phyloP scores from a whole-genome alignment of 2,329 filamentous ascomycete genomes.

The Chaetomiaceae sp. region DNA sequence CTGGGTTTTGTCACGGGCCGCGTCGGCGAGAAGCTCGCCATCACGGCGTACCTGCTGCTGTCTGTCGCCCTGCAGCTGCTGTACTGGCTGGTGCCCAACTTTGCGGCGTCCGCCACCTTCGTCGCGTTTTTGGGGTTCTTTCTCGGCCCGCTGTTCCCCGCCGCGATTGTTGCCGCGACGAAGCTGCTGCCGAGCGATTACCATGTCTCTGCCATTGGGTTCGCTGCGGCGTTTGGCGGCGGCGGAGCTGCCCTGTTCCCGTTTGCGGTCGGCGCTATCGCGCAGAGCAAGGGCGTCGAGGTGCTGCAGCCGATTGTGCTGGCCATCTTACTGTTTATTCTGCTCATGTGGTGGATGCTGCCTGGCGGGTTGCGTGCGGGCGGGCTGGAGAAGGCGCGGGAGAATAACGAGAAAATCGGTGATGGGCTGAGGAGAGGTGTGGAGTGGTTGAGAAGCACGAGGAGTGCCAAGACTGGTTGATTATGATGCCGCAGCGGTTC shows the following conservation, averaged over 20 bases:
- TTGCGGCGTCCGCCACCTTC: slow-evolving; percentile 66
- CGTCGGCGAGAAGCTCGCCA: slow-evolving; percentile 64
- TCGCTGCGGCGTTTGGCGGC: slow-evolving; percentile 71
- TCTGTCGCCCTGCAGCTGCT: slow-evolving; percentile 61
- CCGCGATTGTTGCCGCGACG: slow-evolving; percentile 64
- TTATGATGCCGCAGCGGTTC: too few relatives aligned
- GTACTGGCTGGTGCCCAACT: slow-evolving; percentile 76
- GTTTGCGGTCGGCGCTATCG: slow-evolving; percentile 63
- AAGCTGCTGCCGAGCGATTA: slow-evolving; percentile 67
- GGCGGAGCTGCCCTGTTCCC: slow-evolving; percentile 63
- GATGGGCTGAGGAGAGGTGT: slow-evolving; percentile 24
- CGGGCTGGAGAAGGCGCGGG: slow-evolving; percentile 36
- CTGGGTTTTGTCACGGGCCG: slow-evolving; percentile 71
- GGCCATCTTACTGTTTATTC: slow-evolving; percentile 40
- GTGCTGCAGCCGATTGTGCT: slow-evolving; percentile 53
- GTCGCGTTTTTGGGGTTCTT: slow-evolving; percentile 72
- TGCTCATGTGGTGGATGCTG: slow-evolving; percentile 40
- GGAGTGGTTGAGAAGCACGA: not conserved
- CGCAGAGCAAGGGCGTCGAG: slow-evolving; percentile 48
- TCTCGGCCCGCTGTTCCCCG: slow-evolving; percentile 72
- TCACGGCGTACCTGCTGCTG: slow-evolving; percentile 56
- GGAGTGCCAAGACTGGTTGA: slow-evolving; percentile 1
- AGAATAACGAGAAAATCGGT: slow-evolving; percentile 32
- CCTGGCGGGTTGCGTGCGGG: slow-evolving; percentile 35
- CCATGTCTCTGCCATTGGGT: slow-evolving; percentile 76